Evolutionary conservation across 164 flowering plant genomes (phyloP), one percentile per base, ranked within the genome.

Genomic region (Vitis riparia): DNA sequence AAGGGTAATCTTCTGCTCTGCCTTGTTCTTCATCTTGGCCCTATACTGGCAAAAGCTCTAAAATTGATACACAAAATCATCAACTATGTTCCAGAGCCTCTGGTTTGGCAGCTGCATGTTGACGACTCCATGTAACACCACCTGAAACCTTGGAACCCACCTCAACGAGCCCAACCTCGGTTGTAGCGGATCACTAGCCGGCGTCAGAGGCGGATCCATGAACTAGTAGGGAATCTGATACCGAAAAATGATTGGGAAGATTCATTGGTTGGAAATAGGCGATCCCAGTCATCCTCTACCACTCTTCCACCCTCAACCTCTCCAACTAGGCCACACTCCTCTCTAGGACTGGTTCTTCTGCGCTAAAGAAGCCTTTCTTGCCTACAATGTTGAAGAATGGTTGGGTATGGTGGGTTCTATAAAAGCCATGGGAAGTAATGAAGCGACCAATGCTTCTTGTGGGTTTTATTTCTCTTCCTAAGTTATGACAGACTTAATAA

Each of bases 11-110:
- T 96, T 97, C 81, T 89, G 90, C 76, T 90, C 97, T 2, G 91
- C 82, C 83, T 92, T 93, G 82, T 55, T 85, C 94, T 96, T 96
- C 97, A 92, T 89, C 85, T 91, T 96, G 3, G 99, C 99, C 27
- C 98, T 74, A 63, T 87, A 96, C 84, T 96, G 98, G 64, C 97
- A 93, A 76, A 89, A 96, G 14, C 91, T 85, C 87, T 93, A 97
- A 62, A 93, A 93, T 83, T 93, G 98, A 68, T 93, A 93, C 8
- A 96, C 97, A 80, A 96, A 93, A 82, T 96, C 98, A 81, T 96
- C 99, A 9, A 93, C 97, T 97, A 93, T 96, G 68, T 96, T 98
- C 99, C 98, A 93, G 65, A 96, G 68, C 99, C 99, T 93, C 88
- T 96, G 99, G 69, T 93, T 93, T 1, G 97, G 98, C 76, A 96